Percentiles rank a stretch among this genome's conserved stretches.
These are phyloP conservation scores for Linum lewisii DNA, from an alignment of 345 rosid species.

Conservation along the genomic window DNA sequence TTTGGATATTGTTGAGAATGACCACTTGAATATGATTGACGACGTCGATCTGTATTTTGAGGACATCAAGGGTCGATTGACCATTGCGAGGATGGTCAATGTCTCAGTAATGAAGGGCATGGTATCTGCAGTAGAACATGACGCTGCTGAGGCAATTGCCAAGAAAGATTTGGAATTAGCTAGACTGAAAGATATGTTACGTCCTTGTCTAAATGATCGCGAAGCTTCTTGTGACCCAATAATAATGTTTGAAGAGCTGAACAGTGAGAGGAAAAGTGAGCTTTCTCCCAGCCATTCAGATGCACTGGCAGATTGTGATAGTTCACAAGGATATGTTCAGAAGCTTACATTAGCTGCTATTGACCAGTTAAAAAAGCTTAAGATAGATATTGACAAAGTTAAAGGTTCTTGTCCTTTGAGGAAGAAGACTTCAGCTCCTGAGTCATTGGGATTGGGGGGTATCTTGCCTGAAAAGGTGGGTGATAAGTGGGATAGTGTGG, in stretches of 20 bases:
- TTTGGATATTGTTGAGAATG: constrained; percentile 19
- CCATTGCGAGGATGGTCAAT: constrained; percentile 66
- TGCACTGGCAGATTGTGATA: constrained; percentile 14
- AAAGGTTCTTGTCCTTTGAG: constrained; percentile 25
- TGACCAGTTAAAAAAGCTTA: constrained; percentile 50
- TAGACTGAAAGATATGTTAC: constrained; percentile 33
- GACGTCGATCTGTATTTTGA: constrained; percentile 57
- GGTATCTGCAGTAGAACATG: constrained; percentile 35
- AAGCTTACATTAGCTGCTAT: constrained; percentile 28
- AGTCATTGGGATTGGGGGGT: constrained; percentile 38
- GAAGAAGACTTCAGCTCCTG: constrained; percentile 28
- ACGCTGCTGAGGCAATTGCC: constrained; percentile 56
- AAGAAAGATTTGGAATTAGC: constrained; percentile 55
- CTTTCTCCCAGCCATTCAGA: constrained; percentile 13
- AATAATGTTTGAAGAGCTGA: constrained; percentile 9
- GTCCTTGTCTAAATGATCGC: constrained; percentile 23
- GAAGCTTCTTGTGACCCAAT: constrained; percentile 11
- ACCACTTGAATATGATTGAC: constrained; percentile 36
- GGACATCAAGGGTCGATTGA: constrained; percentile 43
- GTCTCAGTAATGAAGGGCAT: constrained; percentile 70
- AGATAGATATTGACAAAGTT: constrained; percentile 38
- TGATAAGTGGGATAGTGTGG: constrained; percentile 20
- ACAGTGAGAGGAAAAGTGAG: not conserved
- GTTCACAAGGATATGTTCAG: constrained; percentile 24
- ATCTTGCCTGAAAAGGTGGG: constrained; percentile 28